A percentile compares a stretch with the other conserved stretches of the same genome.
Conservation (phyloP, 495 filamentous ascomycete species). For the Podospora anserina region DNA sequence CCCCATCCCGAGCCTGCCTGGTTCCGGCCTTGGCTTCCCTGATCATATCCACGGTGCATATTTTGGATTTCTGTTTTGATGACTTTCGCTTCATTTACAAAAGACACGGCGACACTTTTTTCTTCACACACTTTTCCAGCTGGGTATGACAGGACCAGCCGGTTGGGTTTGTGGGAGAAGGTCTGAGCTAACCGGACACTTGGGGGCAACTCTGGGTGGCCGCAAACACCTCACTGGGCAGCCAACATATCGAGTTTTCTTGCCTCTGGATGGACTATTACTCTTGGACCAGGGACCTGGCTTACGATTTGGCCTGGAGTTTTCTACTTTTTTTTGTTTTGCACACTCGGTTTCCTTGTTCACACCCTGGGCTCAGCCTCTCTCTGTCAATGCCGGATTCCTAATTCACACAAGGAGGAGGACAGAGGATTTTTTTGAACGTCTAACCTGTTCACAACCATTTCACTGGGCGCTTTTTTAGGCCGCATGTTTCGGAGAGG, state of each 20-base stretch:
- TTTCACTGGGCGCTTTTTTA: neutral
- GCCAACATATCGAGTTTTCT: neutral
- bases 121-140: conserved; percentile 9
- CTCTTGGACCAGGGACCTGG: neutral
- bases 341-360: neutral
- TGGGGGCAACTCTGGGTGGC: conserved; percentile 26
- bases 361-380: neutral
- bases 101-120: conserved; percentile 1
- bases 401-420: neutral
- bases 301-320: neutral
- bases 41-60: conserved; percentile 1
- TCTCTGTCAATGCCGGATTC: neutral
- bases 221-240: conserved; percentile 4
- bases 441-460: neutral
- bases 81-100: conserved; percentile 10
- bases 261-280: neutral
- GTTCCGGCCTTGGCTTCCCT: neutral
- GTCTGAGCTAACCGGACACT: conserved; percentile 3
- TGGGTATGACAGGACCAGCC: conserved; percentile 37
- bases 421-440: neutral
- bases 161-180: neutral
- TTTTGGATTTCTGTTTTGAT: conserved; percentile 14
- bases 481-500: neutral
- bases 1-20: conserved; percentile 1
- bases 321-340: neutral